phyloP scores from a whole-genome alignment of 2,329 filamentous ascomycete genomes.

The Phymatotrichopsis omnivora region DNA sequence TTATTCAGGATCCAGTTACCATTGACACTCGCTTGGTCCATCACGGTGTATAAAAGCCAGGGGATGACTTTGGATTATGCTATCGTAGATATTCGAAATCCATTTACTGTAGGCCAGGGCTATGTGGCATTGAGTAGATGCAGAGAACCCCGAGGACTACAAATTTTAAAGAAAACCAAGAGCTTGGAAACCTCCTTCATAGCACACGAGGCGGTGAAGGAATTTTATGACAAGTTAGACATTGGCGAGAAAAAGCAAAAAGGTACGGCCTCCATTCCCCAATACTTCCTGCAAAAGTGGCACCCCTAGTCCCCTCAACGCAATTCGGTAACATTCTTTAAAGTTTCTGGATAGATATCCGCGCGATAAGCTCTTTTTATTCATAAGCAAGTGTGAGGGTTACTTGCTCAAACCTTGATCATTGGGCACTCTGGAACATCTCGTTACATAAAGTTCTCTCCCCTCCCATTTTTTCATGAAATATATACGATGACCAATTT shows the following conservation, averaged over 20 bases:
- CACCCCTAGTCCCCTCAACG: no score
- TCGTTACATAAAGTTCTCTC: no score
- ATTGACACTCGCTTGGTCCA: slow-evolving; percentile 50
- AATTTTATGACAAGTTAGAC: slow-evolving; percentile 7
- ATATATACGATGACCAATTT: no score
- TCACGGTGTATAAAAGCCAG: slow-evolving; percentile 54
- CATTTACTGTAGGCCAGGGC: slow-evolving; percentile 95
- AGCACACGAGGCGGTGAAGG: slow-evolving; percentile 2
- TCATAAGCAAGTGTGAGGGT: no score
- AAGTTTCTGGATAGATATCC: no score
- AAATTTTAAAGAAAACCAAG: slow-evolving; percentile 13
- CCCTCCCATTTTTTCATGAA: no score
- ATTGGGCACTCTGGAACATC: no score
- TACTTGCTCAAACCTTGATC: no score
- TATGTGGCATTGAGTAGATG: slow-evolving; percentile 89
- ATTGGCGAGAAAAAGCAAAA: background rate
- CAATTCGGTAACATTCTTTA: no score
- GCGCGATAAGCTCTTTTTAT: no score
- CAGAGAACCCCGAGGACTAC: slow-evolving; percentile 42
- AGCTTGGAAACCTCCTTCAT: slow-evolving; percentile 1
- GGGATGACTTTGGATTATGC: slow-evolving; percentile 70
- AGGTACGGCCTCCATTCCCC: no score
- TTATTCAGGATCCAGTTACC: slow-evolving; percentile 52
- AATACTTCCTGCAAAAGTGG: no score
- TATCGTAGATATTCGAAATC: slow-evolving; percentile 81